Base-by-base conservation (phyloP, 2,329 filamentous ascomycete species). In the Neodidymelliopsis sp. region DNA sequence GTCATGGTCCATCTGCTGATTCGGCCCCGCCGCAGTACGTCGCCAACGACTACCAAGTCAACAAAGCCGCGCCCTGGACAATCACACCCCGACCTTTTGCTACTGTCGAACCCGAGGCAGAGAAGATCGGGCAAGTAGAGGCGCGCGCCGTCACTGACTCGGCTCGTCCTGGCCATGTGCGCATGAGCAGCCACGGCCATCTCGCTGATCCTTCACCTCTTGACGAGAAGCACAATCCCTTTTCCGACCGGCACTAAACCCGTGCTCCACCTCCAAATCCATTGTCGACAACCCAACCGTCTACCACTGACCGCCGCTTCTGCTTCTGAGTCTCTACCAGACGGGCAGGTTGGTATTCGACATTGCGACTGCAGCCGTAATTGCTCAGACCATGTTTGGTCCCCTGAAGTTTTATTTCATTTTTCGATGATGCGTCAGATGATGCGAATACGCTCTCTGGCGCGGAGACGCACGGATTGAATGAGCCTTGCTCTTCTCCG, bases 61-160 rank as follows among this genome's bases (percentile, higher is more conserved):
- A 78, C 59, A 76, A 71, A 52, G 74, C 73, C 31, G 75, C 76
- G 54, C 67, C 75, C n/a, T 79, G 78, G 60, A 78, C 76, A 11
- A 65, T 79, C 25, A 68, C 67, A 22, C 74, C 74, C 39, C 72
- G 72, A 29, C 76, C 75, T 19, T 71, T 78, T 43, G 74, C 74
- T 19, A 75, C 68, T 15, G 74, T 75, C 52, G 71, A 73, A 30
- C 65, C 52, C 59, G 54, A 65, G 56, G 57, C 66, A 25, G 76
- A 78, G 62, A 77, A 75, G 62, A 65, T 78, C 31, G 73, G 75
- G 52, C 66, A 67, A 54, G 75, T 78, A 41, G 73, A 66, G 30
- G 70, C 74, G 34, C 76, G 72, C 34, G 67, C 68, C 27, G 74
- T 78, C 28, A 72, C 73, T 46, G 66, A 72, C 49, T 74, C 74